Base-by-base conservation (phyloP, 768 basidiomycete genomes). In the Suillus alpinus region DNA sequence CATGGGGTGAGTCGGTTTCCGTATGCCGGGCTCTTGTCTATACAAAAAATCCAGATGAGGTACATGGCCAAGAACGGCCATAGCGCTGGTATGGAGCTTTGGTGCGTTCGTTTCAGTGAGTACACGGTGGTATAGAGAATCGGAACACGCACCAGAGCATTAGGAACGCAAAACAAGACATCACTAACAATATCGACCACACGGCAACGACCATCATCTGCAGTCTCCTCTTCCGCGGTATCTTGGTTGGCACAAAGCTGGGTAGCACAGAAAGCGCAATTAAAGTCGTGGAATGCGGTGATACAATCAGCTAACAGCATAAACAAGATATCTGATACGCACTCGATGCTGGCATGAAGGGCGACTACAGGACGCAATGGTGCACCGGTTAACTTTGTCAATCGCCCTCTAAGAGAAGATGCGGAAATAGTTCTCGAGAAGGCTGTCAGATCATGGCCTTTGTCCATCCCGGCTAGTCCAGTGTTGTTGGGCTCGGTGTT, bases 151-250 rank as follows among this genome's bases (percentile, higher is more conserved):
- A 95, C 95, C 91, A 89, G 49, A 95, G 80, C n/a, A 91, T 69
- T 37, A 96, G 78, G 78, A 94, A 97, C 46, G 83, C 56, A 65
- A 83, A 83, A 14, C 84, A 72, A 20, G 82, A 82, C 59, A 89
- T 79, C 3, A 91, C 82, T 57, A 97, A 86, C 72, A 88, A 76
- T n/a, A 89, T 84, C 32, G 92, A 91, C 94, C 92, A 96, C 56
- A 87, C 65, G 16, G 95, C 92, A 50, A 98, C 96, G 0, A 85
- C 89, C 64, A 94, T 78, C 66, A 92, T 98, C 78, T 98, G 95
- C 61, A 96, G 72, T 67, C 95, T 80, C 66, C 95, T 83, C 73
- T 89, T 89, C 62, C 87, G 83, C 16, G 95, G 95, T 67, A 98
- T 89, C 68, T 85, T 84, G 8, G 92, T 83, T 0, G 95, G 95